These are phyloP conservation scores for Onygena corvina DNA, from an alignment of 2,329 filamentous ascomycete species.

Conservation along the genomic window DNA sequence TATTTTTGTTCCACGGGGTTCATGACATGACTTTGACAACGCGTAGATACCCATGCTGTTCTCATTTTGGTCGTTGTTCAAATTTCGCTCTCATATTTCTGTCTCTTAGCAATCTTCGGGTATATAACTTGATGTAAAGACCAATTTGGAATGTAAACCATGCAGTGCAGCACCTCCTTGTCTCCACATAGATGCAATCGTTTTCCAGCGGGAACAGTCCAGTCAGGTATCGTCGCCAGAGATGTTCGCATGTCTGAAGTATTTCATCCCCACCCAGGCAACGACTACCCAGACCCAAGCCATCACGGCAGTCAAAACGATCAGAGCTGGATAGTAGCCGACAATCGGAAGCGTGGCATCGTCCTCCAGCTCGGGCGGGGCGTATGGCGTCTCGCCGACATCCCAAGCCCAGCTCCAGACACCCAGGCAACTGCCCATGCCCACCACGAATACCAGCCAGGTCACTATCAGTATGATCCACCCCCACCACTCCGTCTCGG, in stretches of 20 bases:
- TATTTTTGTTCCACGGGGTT: neutral
- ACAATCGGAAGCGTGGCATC: slow-evolving; percentile 90
- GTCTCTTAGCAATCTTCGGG: neutral
- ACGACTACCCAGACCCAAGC: slow-evolving; percentile 98
- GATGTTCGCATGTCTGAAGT: slow-evolving; percentile 95
- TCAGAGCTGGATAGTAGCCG: slow-evolving; percentile 89
- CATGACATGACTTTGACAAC: neutral
- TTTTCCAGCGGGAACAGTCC: too few relatives aligned
- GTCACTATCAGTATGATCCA: slow-evolving; percentile 86
- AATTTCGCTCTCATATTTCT: neutral
- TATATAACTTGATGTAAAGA: slow-evolving; percentile 3
- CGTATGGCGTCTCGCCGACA: slow-evolving; percentile 89
- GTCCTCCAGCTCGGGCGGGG: slow-evolving; percentile 87
- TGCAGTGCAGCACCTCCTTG: neutral
- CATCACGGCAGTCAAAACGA: slow-evolving; percentile 90
- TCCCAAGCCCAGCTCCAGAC: slow-evolving; percentile 99
- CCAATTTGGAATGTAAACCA: neutral
- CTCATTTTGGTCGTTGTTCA: neutral
- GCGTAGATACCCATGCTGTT: slow-evolving; percentile 3
- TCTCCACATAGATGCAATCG: neutral
- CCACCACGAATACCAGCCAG: slow-evolving; percentile 90
- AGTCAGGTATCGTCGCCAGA: slow-evolving; percentile 43
- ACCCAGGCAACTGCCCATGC: slow-evolving; percentile 89
- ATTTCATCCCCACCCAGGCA: slow-evolving; percentile 99
- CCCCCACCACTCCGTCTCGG: slow-evolving; percentile 95